phyloP scores from a whole-genome alignment of 345 rosid species.

The Nephelium lappaceum region DNA sequence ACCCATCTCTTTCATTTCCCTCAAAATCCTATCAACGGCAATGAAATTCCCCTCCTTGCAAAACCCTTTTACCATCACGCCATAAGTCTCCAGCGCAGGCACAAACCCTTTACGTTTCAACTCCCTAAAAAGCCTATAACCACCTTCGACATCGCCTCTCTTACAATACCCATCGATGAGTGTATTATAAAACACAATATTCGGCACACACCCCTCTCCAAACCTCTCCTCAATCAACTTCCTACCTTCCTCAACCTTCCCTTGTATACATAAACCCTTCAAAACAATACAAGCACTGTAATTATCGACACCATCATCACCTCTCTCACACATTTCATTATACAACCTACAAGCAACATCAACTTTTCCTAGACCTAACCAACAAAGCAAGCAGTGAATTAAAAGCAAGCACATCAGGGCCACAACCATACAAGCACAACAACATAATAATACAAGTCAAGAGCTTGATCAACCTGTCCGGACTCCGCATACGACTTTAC shows the following conservation, averaged over 20 bases:
- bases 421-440: slow-evolving; percentile 31
- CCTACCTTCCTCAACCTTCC: slow-evolving; percentile 65
- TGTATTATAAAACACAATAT: slow-evolving; percentile 73
- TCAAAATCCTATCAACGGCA: slow-evolving; percentile 56
- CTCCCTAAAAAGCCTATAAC: slow-evolving; percentile 52
- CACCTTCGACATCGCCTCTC: slow-evolving; percentile 49
- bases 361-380: slow-evolving; percentile 37
- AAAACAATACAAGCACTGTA: slow-evolving; percentile 68
- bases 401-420: slow-evolving; percentile 67
- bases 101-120: slow-evolving; percentile 69
- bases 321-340: slow-evolving; percentile 64
- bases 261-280: slow-evolving; percentile 72
- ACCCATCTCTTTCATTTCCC: slow-evolving; percentile 70
- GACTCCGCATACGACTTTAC: slow-evolving; percentile 58
- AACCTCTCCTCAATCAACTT: slow-evolving; percentile 66
- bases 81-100: slow-evolving; percentile 67
- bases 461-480: slow-evolving; percentile 54
- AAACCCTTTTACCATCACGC: slow-evolving; percentile 59
- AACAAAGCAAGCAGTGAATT: slow-evolving; percentile 59
- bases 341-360: slow-evolving; percentile 57
- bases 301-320: slow-evolving; percentile 55
- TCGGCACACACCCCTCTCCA: slow-evolving; percentile 82
- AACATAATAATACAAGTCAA: slow-evolving; percentile 47
- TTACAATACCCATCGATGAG: slow-evolving; percentile 74
- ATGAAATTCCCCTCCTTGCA: slow-evolving; percentile 62